A percentile compares a stretch with the other conserved stretches of the same genome.
phyloP scores from a whole-genome alignment of 2,329 filamentous ascomycete genomes.

The Ceratocystis cacaofunesta region DNA sequence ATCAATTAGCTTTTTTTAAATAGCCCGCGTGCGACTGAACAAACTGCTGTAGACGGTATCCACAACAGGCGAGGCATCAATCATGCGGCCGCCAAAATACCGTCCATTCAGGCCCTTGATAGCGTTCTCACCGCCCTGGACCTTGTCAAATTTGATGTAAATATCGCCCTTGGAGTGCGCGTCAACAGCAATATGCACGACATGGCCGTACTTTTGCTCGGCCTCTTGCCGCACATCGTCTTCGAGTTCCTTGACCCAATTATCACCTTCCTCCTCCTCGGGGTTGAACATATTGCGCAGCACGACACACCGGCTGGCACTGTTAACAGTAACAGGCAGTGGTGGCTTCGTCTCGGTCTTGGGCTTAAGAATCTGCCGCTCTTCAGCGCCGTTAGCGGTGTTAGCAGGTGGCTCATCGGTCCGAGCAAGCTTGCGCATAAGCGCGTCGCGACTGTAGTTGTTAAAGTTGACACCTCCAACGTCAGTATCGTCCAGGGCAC shows the following conservation, averaged over 20 bases:
- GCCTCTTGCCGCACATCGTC: slow-evolving; percentile 87
- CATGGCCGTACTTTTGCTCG: slow-evolving; percentile 87
- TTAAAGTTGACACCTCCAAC: slow-evolving; percentile 98
- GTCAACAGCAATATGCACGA: slow-evolving; percentile 93
- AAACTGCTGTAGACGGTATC: slow-evolving; percentile 98
- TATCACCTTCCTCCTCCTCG: slow-evolving; percentile 73
- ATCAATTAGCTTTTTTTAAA: slow-evolving; percentile 35
- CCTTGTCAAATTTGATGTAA: slow-evolving; percentile 95
- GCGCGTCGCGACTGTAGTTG: slow-evolving; percentile 94
- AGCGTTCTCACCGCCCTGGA: slow-evolving; percentile 89
- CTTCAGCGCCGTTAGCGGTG: slow-evolving; percentile 41
- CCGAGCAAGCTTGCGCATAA: slow-evolving; percentile 97
- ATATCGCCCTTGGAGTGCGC: slow-evolving; percentile 90
- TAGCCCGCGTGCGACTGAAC: slow-evolving; percentile 73
- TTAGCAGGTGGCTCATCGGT: slow-evolving; percentile 60
- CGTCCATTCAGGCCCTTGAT: slow-evolving; percentile 95
- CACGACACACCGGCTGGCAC: slow-evolving; percentile 84
- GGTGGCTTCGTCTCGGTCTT: slow-evolving; percentile 66
- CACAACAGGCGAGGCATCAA: slow-evolving; percentile 89
- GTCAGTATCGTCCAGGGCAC: slow-evolving; percentile 92
- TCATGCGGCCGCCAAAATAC: slow-evolving; percentile 84
- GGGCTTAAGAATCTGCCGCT: slow-evolving; percentile 59
- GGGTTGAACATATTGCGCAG: slow-evolving; percentile 93
- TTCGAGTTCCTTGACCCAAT: slow-evolving; percentile 86
- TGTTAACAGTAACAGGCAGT: slow-evolving; percentile 72